Base-by-base conservation (phyloP, 2,329 filamentous ascomycete species). In the Ophiostoma ips region DNA sequence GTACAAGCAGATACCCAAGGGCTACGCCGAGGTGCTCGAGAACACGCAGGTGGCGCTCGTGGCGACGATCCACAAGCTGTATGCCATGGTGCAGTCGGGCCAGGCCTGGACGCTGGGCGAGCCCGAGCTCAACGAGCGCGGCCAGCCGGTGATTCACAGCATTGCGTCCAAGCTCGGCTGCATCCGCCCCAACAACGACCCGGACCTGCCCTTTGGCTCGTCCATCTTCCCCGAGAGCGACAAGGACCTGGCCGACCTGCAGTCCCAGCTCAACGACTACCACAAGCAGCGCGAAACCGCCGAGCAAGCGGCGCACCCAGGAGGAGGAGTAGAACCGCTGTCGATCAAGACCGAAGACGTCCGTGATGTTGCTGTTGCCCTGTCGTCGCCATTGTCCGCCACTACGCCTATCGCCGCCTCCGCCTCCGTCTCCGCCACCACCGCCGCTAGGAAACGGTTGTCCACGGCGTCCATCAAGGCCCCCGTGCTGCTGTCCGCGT, bases 1-100 rank as follows among this genome's bases (percentile, higher is more conserved):
- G 58, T 81, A 78, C 62, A 82, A 82, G 66, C 77, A 81, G 63
- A 62, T 81, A 44, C 77, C 78, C 11, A 66, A 73, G 67, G 77
- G 77, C 71, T 80, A 70, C 57, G 77, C 77, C 49, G 78, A 82
- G 60, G 76, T 81, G 18, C 63, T 82, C 34, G 78, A 82, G 57
- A 79, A 80, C 63, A 80, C 76, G 1, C 78, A 81, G 59, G 77
- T 79, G 58, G 75, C 76, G 45, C 68, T 82, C 50, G 77, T 81
- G 52, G 76, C 76, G 50, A 81, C 77, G 18, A 75, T 81, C 1
- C 77, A 81, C 60, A 81, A 81, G 63, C 70, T 82, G 19, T 82
- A 81, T 61, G 68, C 70, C 49, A 81, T 82, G 77, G 71, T 82
- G 43, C 70, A 75, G 53, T 75, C 68, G 53, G 66, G 68, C 18